Percentiles rank a stretch among this genome's conserved stretches.
These are phyloP conservation scores for Cyberlindnera xishuangbannaensis DNA, from an alignment of 805 yeast genomes.

Conservation along the genomic window DNA sequence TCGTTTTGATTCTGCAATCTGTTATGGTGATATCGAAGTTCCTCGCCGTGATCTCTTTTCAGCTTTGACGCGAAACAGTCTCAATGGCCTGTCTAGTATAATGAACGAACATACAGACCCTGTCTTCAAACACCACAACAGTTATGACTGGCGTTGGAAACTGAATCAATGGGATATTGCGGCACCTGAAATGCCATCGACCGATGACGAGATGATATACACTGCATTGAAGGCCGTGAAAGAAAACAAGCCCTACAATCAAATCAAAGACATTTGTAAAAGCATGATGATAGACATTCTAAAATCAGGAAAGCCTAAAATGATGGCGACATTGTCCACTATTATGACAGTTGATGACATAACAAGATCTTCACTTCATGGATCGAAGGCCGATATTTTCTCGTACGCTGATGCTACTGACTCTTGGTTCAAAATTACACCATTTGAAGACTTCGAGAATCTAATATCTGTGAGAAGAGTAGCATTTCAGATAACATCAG, in stretches of 20 bases:
- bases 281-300: slow-evolving; percentile 4
- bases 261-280: slow-evolving; percentile 16
- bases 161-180: slow-evolving; percentile 75
- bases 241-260: slow-evolving; percentile 26
- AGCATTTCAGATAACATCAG: slow-evolving; percentile 15
- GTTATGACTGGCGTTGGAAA: slow-evolving; percentile 70
- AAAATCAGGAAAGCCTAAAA: slow-evolving; percentile 6
- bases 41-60: slow-evolving; percentile 22
- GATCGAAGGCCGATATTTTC: slow-evolving; percentile 1
- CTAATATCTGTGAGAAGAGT: slow-evolving; percentile 38
- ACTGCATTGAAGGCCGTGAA: slow-evolving; percentile 41
- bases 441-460: slow-evolving; percentile 35
- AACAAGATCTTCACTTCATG: not conserved
- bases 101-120: slow-evolving; percentile 25
- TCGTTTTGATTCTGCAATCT: slow-evolving; percentile 39
- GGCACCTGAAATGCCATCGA: slow-evolving; percentile 28
- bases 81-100: slow-evolving; percentile 52
- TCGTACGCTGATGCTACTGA: slow-evolving; percentile 12
- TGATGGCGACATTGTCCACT: slow-evolving; percentile 7
- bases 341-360: slow-evolving; percentile 14
- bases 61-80: slow-evolving; percentile 45
- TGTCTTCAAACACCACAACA: slow-evolving; percentile 15
- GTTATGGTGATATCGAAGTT: slow-evolving; percentile 8
- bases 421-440: slow-evolving; percentile 34
- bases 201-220: slow-evolving; percentile 46